These are phyloP conservation scores for Barnettozyma botsteinii DNA, from an alignment of 805 yeast species.

Conservation along the genomic window DNA sequence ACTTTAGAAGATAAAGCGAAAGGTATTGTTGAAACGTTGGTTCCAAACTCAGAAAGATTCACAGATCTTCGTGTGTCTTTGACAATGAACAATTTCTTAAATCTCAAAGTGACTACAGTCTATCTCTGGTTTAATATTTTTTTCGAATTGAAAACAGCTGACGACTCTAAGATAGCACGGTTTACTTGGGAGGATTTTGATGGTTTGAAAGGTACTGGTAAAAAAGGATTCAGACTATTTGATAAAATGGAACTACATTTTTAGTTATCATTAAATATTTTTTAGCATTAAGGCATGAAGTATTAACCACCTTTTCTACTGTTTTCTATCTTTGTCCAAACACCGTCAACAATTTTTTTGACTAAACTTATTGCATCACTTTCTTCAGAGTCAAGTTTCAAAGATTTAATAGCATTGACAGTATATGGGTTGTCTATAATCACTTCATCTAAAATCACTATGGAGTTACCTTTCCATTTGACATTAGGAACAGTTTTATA, in stretches of 20 bases:
- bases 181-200: constrained; percentile 50
- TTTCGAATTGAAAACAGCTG: constrained; percentile 33
- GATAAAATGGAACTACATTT: constrained; percentile 27
- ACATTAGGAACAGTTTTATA: constrained; percentile 40
- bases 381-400: constrained; percentile 9
- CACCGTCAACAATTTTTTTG: constrained; percentile 44
- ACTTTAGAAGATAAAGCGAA: not conserved
- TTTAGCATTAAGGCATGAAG: too few relatives aligned
- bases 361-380: constrained; percentile 34
- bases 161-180: not conserved
- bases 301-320: constrained; percentile 51
- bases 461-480: constrained; percentile 38
- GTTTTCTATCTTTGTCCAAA: constrained; percentile 39
- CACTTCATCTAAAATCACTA: constrained; percentile 42
- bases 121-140: constrained; percentile 40
- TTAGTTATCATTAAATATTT: too few relatives aligned
- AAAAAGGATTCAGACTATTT: constrained; percentile 48
- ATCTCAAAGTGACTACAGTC: constrained; percentile 16
- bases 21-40: not conserved
- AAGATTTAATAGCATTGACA: constrained; percentile 20
- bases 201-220: constrained; percentile 59
- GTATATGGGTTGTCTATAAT: constrained; percentile 40
- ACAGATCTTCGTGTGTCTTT: constrained; percentile 24
- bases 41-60: constrained; percentile 4
- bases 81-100: not conserved